Evolutionary conservation across 2,329 filamentous ascomycete species (phyloP).

Genomic region (Hypoxylon sp.): DNA sequence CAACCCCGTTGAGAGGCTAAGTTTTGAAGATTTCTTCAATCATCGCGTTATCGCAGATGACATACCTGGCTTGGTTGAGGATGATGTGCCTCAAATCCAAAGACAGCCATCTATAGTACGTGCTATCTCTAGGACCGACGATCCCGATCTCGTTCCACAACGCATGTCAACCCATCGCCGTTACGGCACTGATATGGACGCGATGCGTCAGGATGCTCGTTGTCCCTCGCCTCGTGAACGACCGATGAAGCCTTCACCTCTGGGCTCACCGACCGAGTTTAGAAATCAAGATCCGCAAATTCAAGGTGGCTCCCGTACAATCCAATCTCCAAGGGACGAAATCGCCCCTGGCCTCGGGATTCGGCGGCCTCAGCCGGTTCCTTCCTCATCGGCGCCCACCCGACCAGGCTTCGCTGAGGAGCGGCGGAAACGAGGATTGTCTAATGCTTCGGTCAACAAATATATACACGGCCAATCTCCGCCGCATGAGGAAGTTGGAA

Average conservation of each 20-base stretch:
- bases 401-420: conserved; percentile 59
- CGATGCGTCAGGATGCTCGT: conserved; percentile 55
- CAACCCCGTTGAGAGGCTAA: conserved; percentile 86
- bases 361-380: conserved; percentile 62
- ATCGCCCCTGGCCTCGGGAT: conserved; percentile 67
- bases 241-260: conserved; percentile 60
- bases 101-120: conserved; percentile 52
- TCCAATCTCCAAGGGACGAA: conserved; percentile 64
- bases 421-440: conserved; percentile 57
- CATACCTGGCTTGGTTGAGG: conserved; percentile 85
- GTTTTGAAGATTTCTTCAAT: conserved; percentile 87
- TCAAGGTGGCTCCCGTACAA: conserved; percentile 45
- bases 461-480: conserved; percentile 55
- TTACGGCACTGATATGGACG: conserved; percentile 58
- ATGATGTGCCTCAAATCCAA: conserved; percentile 73
- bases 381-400: conserved; percentile 65
- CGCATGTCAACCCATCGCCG: conserved; percentile 60
- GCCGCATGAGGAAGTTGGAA: conserved; percentile 56
- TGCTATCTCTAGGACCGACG: conserved; percentile 54
- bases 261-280: conserved; percentile 60
- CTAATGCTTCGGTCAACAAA: conserved; percentile 59
- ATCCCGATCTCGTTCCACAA: conserved; percentile 52
- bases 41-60: conserved; percentile 79
- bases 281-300: conserved; percentile 54
- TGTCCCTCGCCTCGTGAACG: conserved; percentile 62